Evolutionary conservation across 2,329 filamentous ascomycete species (phyloP).

Genomic region (Colletotrichum sojae): DNA sequence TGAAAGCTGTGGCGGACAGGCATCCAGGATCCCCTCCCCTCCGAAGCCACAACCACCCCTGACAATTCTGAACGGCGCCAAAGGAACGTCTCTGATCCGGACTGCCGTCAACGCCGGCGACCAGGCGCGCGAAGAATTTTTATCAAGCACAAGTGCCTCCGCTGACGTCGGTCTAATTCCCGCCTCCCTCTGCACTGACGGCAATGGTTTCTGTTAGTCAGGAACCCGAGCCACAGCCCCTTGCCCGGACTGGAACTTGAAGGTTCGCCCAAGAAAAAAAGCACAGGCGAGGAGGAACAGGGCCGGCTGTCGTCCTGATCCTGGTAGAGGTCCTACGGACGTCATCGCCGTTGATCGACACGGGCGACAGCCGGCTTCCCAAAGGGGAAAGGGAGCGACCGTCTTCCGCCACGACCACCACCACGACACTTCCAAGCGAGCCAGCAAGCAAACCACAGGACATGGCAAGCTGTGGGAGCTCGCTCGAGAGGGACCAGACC

Average conservation of each 20-base stretch:
- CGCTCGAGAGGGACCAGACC: not conserved
- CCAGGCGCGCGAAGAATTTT: constrained; percentile 4
- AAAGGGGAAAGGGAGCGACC: constrained; percentile 35
- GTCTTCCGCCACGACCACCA: constrained; percentile 11
- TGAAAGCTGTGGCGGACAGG: not conserved
- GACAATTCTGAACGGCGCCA: constrained; percentile 10
- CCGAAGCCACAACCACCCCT: not conserved
- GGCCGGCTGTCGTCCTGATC: constrained; percentile 12
- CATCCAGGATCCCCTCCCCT: not conserved
- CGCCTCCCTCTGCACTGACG: constrained; percentile 4
- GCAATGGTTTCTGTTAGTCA: constrained; percentile 21
- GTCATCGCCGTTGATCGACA: constrained; percentile 38
- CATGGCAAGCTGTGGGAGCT: constrained; percentile 6
- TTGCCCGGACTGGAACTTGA: not conserved
- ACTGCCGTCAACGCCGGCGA: constrained; percentile 16
- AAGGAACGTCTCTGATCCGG: constrained; percentile 11
- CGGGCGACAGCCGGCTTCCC: constrained; percentile 34
- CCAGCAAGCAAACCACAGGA: not conserved
- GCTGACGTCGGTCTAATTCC: constrained; percentile 38
- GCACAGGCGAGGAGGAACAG: constrained; percentile 15
- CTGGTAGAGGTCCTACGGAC: constrained; percentile 21
- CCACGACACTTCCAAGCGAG: not conserved
- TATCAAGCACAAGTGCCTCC: constrained; percentile 10
- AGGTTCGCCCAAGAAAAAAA: constrained; percentile 5
- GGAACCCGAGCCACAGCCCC: constrained; percentile 17